Evolutionary conservation across 257 asterid genomes (phyloP).

Genomic region (Solanum megistacrolobum): DNA sequence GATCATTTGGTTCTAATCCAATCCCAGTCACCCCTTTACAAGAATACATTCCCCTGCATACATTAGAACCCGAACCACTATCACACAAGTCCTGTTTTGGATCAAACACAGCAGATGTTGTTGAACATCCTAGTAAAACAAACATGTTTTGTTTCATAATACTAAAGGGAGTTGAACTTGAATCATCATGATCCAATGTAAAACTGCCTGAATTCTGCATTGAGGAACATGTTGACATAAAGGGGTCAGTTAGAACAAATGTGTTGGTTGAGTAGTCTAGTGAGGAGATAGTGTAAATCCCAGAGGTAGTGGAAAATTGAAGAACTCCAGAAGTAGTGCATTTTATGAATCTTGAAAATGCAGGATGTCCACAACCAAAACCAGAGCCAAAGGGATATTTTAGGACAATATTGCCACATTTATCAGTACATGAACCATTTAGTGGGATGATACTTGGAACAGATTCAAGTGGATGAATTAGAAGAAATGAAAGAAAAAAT

Average conservation of each 20-base stretch:
- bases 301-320: slow-evolving; percentile 33
- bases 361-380: slow-evolving; percentile 57
- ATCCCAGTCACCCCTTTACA: slow-evolving; percentile 46
- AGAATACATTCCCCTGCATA: slow-evolving; percentile 55
- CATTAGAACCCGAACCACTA: slow-evolving; percentile 42
- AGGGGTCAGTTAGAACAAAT: slow-evolving; percentile 36
- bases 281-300: slow-evolving; percentile 34
- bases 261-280: slow-evolving; percentile 41
- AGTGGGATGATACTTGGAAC: slow-evolving; percentile 39
- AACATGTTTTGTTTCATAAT: slow-evolving; percentile 31
- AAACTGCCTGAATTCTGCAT: slow-evolving; percentile 73
- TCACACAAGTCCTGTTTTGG: slow-evolving; percentile 40
- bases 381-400: slow-evolving; percentile 58
- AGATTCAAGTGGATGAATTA: slow-evolving; percentile 16
- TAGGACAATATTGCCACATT: slow-evolving; percentile 36
- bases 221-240: slow-evolving; percentile 68
- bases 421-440: slow-evolving; percentile 30
- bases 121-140: slow-evolving; percentile 57
- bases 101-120: slow-evolving; percentile 54
- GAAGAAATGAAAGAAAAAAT: slow-evolving; percentile 4
- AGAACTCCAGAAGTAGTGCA: slow-evolving; percentile 25
- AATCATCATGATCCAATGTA: slow-evolving; percentile 18
- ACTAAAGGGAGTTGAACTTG: slow-evolving; percentile 26
- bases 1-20: slow-evolving; percentile 46
- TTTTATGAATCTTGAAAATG: slow-evolving; percentile 33